Evolutionary conservation across 352 stramenopile genomes (phyloP).

Genomic region (Globisporangium rhizosaccharum): DNA sequence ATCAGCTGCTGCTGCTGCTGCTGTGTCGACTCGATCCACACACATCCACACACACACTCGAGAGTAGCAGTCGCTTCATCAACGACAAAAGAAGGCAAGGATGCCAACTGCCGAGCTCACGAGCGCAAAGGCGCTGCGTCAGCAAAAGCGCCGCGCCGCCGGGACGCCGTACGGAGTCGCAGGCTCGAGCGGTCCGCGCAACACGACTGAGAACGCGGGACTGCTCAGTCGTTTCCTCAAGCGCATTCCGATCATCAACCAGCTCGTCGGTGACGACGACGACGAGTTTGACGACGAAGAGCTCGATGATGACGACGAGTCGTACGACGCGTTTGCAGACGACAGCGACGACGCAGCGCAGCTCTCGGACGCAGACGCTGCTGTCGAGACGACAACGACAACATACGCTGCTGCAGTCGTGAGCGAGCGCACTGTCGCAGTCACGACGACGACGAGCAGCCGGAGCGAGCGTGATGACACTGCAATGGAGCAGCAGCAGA

Average conservation of each 20-base stretch:
- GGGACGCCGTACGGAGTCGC: conserved; percentile 31
- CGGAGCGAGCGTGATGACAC: not conserved
- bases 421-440: too few species aligned
- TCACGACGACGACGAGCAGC: conserved; percentile 8
- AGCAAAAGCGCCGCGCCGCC: conserved; percentile 29
- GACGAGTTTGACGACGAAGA: conserved; percentile 17
- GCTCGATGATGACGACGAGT: conserved; percentile 9
- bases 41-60: too few species aligned
- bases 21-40: too few species aligned
- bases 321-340: conserved; percentile 10
- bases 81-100: too few species aligned
- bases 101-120: not conserved
- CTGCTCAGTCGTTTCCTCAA: conserved; percentile 60
- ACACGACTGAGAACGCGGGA: conserved; percentile 12
- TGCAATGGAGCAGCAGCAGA: not conserved
- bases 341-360: not conserved
- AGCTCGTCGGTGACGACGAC: conserved; percentile 38
- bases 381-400: conserved; percentile 16
- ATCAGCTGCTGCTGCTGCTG: too few species aligned
- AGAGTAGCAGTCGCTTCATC: too few species aligned
- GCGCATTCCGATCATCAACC: conserved; percentile 59
- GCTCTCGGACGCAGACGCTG: conserved; percentile 10
- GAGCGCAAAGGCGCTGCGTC: conserved; percentile 7
- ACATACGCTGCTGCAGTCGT: not conserved
- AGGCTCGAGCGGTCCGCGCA: conserved; percentile 4